These are phyloP conservation scores for Galeopsis tetrahit DNA, from an alignment of 257 asterid species.

Conservation along the genomic window DNA sequence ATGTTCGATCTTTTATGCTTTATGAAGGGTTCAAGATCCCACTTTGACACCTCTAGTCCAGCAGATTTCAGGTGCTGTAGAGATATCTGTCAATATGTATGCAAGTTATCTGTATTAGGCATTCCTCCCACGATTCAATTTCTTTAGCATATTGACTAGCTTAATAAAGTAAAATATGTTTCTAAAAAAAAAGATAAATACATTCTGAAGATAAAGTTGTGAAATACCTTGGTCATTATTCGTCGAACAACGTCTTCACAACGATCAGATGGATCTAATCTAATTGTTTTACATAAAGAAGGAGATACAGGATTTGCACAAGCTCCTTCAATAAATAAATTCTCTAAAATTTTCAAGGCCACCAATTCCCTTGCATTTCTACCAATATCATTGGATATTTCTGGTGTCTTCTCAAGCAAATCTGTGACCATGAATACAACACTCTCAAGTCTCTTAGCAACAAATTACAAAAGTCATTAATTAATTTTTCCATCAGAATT, in stretches of 20 bases:
- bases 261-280: constrained; percentile 48
- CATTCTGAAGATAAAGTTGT: neutral
- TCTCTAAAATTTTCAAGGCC: constrained; percentile 59
- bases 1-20: constrained; percentile 48
- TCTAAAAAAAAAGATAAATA: neutral
- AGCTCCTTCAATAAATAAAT: constrained; percentile 35
- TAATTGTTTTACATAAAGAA: constrained; percentile 33
- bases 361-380: constrained; percentile 53
- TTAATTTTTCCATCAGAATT: constrained; percentile 5
- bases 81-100: constrained; percentile 39
- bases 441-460: neutral
- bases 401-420: constrained; percentile 53
- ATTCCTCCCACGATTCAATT: neutral
- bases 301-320: constrained; percentile 23
- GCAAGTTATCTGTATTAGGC: constrained; percentile 14
- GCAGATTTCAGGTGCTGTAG: constrained; percentile 37
- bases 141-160: neutral
- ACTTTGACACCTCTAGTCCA: constrained; percentile 49
- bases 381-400: constrained; percentile 46
- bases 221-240: constrained; percentile 48
- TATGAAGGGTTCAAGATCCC: constrained; percentile 64
- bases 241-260: constrained; percentile 54
- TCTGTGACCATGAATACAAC: constrained; percentile 40
- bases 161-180: neutral
- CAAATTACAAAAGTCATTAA: neutral